Base-by-base conservation (phyloP, 768 basidiomycete species). In the Lactarius tabidus region DNA sequence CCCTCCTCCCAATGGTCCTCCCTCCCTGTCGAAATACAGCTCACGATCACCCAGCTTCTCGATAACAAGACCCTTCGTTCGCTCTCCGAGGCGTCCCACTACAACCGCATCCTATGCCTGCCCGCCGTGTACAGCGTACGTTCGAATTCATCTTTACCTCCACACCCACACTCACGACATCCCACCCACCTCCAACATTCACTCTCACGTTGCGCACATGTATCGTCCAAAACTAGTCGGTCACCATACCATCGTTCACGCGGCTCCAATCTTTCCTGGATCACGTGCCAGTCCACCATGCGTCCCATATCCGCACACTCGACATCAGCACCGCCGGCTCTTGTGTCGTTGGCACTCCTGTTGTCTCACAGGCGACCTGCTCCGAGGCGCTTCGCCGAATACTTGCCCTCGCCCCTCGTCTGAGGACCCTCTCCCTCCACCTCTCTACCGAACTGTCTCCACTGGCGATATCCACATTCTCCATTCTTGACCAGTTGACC, bases 1-100 rank as follows among this genome's bases (percentile, higher is more conserved):
- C 12, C 31, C 28, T 12, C 15, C 1, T 51, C 45, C 54, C 43
- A 8, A 39, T 70, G 67, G 69, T 15, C n/a, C 20, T 9, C 60
- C 33, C 69, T 70, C 59, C 69, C 69, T 15, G 60, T 59, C 3
- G 69, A 70, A 23, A 59, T 70, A 28, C 69, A 66, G 36, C 55
- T 70, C 28, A 39, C 63, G 3, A 59, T 69, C 67, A 63, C 62
- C 29, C 60, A 60, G 10, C 67, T 60, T 33, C 67, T 70, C 61
- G 69, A 69, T 26, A 9, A 39, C 57, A 28, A 55, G 6, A 23
- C 67, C n/a, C 69, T 70, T 38, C 53, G 33, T 29, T 64, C 69
- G 1, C 64, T 70, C 48, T 65, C 64, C 54, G 39, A 35, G 2
- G 59, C 39, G 6, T 68, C 63, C 59, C 60, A 31, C 15, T 20